Evolutionary conservation across 2,329 filamentous ascomycete genomes (phyloP), one percentile per base, ranked within the genome.

Genomic region (Alternaria dauci): DNA sequence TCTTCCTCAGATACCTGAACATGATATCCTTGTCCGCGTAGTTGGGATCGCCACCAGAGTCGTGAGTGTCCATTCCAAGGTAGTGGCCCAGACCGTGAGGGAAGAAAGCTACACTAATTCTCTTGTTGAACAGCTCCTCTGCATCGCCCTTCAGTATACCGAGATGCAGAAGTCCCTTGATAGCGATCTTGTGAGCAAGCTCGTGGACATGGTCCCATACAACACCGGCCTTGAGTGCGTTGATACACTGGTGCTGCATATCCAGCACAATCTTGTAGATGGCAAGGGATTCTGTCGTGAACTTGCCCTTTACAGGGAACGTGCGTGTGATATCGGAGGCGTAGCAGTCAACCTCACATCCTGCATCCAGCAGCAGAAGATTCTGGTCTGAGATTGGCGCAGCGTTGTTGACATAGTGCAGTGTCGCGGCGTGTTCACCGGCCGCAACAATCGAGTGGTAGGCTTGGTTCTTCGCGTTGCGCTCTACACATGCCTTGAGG

Each of bases 391-490:
- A 58, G 42, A 76, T 76, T 5, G 71, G 62, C 11, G 69, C 66
- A 38, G 75, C 70, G 39, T 79, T 79, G 36, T 90, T 87, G 25
- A 93, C 87, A 71, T 97, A 97, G 80, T 97, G 94, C 34, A 97
- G 85, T 1, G 92, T 95, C 5, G 93, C 92, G 0, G 91, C 94
- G 16, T 91, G 89, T 5, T 88, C 85, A 11, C 94, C 94, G 34
- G 87, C 87, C 0, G 93, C 94, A 18, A 95, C 88, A 71, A 98
- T 97, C 61, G 90, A 89, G 67, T 91, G 87, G 79, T 98, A 98
- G 1, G 94, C 90, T 82, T 96, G 93, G 70, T 95, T 88, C 74
- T 89, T 90, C 53, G 91, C 90, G 25, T 91, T 91, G 62, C 89
- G 85, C 52, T 89, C 86, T 61, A 95, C 87, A 76, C 92, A 96